These are phyloP conservation scores for Pichia sp. DNA, from an alignment of 1,139 yeast species.

Conservation along the genomic window DNA sequence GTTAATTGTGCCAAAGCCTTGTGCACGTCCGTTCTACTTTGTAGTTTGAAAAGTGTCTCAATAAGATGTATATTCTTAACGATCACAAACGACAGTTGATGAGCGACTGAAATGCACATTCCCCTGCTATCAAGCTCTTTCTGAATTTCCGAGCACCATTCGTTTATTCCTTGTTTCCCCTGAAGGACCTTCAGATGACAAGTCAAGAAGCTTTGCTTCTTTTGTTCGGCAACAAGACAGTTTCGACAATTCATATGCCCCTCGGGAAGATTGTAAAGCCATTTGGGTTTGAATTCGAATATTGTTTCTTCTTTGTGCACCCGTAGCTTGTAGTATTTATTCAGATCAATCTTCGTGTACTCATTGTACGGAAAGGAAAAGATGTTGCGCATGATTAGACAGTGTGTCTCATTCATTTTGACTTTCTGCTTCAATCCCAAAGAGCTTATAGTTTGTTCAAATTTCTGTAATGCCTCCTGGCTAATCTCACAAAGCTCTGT, in stretches of 20 bases:
- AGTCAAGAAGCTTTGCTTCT: constrained; percentile 13
- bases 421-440: neutral
- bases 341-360: constrained; percentile 11
- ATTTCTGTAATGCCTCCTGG: constrained; percentile 1
- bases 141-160: constrained; percentile 19
- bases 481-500: neutral
- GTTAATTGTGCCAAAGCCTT: constrained; percentile 24
- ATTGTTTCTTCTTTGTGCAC: constrained; percentile 10
- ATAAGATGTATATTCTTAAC: constrained; percentile 10
- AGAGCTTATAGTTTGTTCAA: neutral
- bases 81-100: constrained; percentile 5
- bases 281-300: constrained; percentile 29
- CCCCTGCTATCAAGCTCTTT: constrained; percentile 4
- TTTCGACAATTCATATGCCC: constrained; percentile 23
- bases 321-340: constrained; percentile 21
- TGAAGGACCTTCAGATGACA: constrained; percentile 20
- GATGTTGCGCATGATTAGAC: constrained; percentile 22
- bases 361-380: constrained; percentile 4
- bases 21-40: constrained; percentile 22
- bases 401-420: constrained; percentile 11
- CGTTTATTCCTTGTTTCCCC: constrained; percentile 4
- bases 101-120: neutral
- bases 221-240: constrained; percentile 19
- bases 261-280: constrained; percentile 21
- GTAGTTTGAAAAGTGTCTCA: constrained; percentile 15